Evolutionary conservation across 805 yeast species (phyloP), one percentile per base, ranked within the genome.

Genomic region (Candida arabinofermentans): DNA sequence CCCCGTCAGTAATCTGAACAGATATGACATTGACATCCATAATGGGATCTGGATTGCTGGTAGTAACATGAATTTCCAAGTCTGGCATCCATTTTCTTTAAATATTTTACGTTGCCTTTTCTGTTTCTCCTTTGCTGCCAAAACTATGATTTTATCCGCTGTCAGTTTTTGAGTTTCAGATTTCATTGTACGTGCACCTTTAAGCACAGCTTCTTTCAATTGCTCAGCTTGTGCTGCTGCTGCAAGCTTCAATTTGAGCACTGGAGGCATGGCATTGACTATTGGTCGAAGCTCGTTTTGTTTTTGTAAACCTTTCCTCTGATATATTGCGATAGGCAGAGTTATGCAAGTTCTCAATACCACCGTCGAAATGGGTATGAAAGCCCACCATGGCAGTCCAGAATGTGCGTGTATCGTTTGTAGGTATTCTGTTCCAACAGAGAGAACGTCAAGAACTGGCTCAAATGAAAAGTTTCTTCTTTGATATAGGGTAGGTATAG

Each of bases 21-120:
- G 81, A 50, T 82, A 69, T 10, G 93, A 83, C 72, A 90, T 70
- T 2, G 83, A 70, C 2, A 89, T 71, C 95, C 96, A 90, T 5
- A 90, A 59, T 0, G 98, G 98, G 17, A 91, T 72, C 58, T 90
- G 98, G 14, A 86, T 76, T 0, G 80, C 65, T 1, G 97, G 97
- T 29, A 88, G 66, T 4, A 85, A 53, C 42, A 79, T 65, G 53
- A 85, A 81, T 59, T 89, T 90, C 88, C 95, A 90, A 43, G 82
- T 61, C 55, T 87, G 91, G 40, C 89, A 86, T 8, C 71, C 67
- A 54, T 83, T 71, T 40, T 75, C 71, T 48, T 74, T 75, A 64
- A 84, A 90, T n/a, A 90, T 66, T 37, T 59, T 59, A 51, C 81
- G 79, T 51, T 91, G 95, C 47, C 95, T 70, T 46, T 78, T 80